These are phyloP conservation scores for Triglochin maritima DNA, from an alignment of 106 monocot genomes.

Conservation along the genomic window DNA sequence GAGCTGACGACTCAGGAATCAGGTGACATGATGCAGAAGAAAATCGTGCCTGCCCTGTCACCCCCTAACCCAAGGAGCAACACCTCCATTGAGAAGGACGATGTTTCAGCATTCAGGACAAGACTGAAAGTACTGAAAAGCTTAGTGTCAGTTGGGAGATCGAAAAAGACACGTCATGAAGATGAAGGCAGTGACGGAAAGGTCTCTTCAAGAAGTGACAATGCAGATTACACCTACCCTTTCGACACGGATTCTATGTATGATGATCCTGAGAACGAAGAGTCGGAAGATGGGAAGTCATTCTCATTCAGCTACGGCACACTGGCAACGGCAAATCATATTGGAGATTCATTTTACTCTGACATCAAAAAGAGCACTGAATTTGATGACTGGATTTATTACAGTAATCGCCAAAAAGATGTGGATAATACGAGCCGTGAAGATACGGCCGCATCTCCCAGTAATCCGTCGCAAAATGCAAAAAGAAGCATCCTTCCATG, in stretches of 20 bases:
- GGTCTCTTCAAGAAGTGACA: conserved; percentile 44
- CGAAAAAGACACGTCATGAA: conserved; percentile 35
- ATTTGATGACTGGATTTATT: conserved; percentile 19
- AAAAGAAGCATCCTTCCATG: conserved; percentile 64
- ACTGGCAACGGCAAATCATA: conserved; percentile 38
- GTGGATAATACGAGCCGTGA: conserved; percentile 28
- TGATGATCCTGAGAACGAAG: conserved; percentile 25
- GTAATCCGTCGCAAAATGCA: conserved; percentile 14
- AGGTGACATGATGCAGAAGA: conserved; percentile 31
- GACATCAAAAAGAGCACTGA: conserved; percentile 26
- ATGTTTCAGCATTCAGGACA: conserved; percentile 66
- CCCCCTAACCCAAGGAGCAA: conserved; percentile 24
- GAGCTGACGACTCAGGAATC: conserved; percentile 49
- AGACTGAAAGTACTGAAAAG: conserved; percentile 55
- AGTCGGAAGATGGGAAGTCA: conserved; percentile 38
- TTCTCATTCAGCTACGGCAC: conserved; percentile 87
- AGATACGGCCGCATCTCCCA: conserved; percentile 16
- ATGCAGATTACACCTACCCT: conserved; percentile 16
- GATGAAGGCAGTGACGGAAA: conserved; percentile 65
- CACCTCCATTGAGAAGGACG: conserved; percentile 32
- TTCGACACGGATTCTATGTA: conserved; percentile 57
- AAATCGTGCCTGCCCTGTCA: conserved; percentile 24
- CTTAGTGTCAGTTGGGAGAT: conserved; percentile 39
- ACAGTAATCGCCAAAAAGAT: conserved; percentile 37
- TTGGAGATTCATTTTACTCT: conserved; percentile 24